Evolutionary conservation across 2,329 filamentous ascomycete species (phyloP).

Genomic region (Arachnomyces sp.): DNA sequence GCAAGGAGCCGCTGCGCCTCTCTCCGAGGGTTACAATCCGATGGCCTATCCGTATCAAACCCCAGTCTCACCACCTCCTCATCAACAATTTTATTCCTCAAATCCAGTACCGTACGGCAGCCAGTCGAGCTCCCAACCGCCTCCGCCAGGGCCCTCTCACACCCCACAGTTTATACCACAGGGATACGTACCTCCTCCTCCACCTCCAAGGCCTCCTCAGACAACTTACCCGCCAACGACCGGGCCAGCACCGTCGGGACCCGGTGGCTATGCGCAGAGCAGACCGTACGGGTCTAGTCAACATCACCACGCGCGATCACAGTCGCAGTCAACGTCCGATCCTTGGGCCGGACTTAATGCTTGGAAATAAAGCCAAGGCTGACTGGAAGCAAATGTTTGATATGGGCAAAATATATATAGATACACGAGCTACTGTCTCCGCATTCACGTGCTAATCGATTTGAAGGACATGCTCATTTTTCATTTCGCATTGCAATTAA

Average conservation of each 20-base stretch:
- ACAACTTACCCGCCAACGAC: constrained; percentile 29
- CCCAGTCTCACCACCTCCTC: constrained; percentile 36
- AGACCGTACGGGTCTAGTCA: constrained; percentile 34
- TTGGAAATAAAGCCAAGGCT: constrained; percentile 49
- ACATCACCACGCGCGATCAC: constrained; percentile 21
- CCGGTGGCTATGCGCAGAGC: constrained; percentile 49
- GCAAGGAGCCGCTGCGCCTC: constrained; percentile 34
- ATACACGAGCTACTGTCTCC: no score
- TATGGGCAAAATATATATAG: no score
- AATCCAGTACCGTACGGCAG: constrained; percentile 26
- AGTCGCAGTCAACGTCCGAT: constrained; percentile 39
- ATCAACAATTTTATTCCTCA: constrained; percentile 31
- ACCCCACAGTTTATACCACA: constrained; percentile 46
- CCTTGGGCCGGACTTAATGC: constrained; percentile 65
- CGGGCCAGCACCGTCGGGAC: constrained; percentile 38
- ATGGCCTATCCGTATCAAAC: constrained; percentile 42
- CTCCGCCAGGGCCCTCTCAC: constrained; percentile 24
- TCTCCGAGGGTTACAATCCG: constrained; percentile 42
- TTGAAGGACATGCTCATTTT: no score
- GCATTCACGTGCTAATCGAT: no score
- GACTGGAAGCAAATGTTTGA: neutral
- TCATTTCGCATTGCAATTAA: no score
- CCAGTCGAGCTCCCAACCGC: constrained; percentile 27
- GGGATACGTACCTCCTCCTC: constrained; percentile 60
- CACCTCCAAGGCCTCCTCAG: constrained; percentile 57